These are phyloP conservation scores for Xylariaceae sp. DNA, from an alignment of 2,329 filamentous ascomycete species.

Conservation along the genomic window DNA sequence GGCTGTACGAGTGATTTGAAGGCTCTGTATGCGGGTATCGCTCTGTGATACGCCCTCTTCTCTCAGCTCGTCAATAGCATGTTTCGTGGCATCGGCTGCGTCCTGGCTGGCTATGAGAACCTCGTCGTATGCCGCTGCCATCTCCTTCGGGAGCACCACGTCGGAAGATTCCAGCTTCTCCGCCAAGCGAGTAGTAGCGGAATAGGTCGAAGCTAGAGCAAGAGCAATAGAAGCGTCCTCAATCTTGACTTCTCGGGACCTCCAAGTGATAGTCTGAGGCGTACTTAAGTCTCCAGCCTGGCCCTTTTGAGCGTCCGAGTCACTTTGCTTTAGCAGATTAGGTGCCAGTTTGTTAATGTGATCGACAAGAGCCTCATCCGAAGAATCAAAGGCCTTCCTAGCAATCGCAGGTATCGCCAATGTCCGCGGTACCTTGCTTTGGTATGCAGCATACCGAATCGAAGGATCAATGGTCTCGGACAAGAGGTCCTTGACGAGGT, in stretches of 20 bases:
- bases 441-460: conserved; percentile 92
- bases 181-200: conserved; percentile 56
- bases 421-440: conserved; percentile 85
- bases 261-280: conserved; percentile 83
- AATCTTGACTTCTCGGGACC: conserved; percentile 81
- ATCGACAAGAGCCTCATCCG: conserved; percentile 65
- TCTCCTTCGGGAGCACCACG: conserved; percentile 63
- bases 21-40: conserved; percentile 85
- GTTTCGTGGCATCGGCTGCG: conserved; percentile 89
- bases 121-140: conserved; percentile 87
- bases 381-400: conserved; percentile 75
- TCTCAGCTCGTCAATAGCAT: conserved; percentile 87
- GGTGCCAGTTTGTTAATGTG: conserved; percentile 75
- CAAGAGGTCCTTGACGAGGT: conserved; percentile 85
- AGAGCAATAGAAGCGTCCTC: conserved; percentile 92
- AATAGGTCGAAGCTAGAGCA: conserved; percentile 73
- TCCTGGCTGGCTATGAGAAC: conserved; percentile 91
- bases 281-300: conserved; percentile 58
- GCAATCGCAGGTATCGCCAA: conserved; percentile 81
- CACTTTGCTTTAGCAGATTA: conserved; percentile 65
- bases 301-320: conserved; percentile 55
- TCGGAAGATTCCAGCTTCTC: conserved; percentile 53
- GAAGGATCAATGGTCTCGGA: conserved; percentile 89
- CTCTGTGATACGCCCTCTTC: conserved; percentile 83
- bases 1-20: conserved; percentile 90